Percentiles rank a stretch among this genome's conserved stretches.
Evolutionary conservation across 2,329 filamentous ascomycete species (phyloP).

Genomic region (Colletotrichum sansevieriae): DNA sequence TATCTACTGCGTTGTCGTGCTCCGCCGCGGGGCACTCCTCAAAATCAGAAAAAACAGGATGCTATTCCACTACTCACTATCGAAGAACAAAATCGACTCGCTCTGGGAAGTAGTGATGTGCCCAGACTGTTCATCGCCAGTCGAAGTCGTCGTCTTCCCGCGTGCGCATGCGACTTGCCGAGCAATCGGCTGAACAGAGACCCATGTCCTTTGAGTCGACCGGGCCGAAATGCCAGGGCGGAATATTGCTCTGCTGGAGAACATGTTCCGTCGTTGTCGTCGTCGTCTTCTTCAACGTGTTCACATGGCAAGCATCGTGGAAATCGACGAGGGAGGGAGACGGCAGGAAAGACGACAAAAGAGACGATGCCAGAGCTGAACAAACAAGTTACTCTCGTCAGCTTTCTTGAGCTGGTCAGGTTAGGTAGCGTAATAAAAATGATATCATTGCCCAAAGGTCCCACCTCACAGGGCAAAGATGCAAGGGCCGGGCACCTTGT

Average conservation of each 20-base stretch:
- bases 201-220: conserved; percentile 15
- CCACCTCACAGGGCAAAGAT: conserved; percentile 7
- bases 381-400: conserved; percentile 10
- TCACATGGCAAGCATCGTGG: conserved; percentile 25
- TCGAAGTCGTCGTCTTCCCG: conserved; percentile 56
- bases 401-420: conserved; percentile 9
- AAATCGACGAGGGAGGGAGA: not conserved
- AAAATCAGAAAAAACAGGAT: not conserved
- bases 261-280: conserved; percentile 10
- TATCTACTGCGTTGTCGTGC: not conserved
- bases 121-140: conserved; percentile 77
- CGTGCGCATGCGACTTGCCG: conserved; percentile 18
- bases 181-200: conserved; percentile 11
- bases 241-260: conserved; percentile 33
- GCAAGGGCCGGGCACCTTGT: conserved; percentile 5
- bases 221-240: conserved; percentile 21
- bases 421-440: conserved; percentile 17
- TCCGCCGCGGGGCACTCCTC: too few species aligned
- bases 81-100: conserved; percentile 90
- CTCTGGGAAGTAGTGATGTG: conserved; percentile 83
- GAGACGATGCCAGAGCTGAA: not conserved
- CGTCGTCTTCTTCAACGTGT: not conserved
- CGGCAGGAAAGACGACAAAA: not conserved
- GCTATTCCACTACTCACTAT: conserved; percentile 69
- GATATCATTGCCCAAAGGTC: conserved; percentile 33